Evolutionary conservation across 305 asterid species (phyloP).

Genomic region (Lippia alba): DNA sequence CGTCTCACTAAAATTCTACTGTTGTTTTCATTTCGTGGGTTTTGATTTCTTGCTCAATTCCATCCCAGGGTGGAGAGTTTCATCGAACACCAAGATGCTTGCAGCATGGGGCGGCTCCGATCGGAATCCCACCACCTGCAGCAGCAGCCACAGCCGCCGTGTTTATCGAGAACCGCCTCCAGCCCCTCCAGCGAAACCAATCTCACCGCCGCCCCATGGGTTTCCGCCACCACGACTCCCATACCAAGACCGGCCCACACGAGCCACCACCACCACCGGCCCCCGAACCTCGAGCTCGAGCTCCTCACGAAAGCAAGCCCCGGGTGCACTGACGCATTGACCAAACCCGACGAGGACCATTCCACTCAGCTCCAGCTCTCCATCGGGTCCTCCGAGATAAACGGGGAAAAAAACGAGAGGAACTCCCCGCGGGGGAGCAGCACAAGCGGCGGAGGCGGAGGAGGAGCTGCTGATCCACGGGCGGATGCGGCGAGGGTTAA

Average conservation of each 20-base stretch:
- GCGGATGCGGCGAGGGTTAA: constrained; percentile 33
- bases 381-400: constrained; percentile 62
- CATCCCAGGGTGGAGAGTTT: constrained; percentile 83
- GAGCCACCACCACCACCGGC: constrained; percentile 16
- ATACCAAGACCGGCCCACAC: constrained; percentile 34
- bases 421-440: constrained; percentile 47
- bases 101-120: constrained; percentile 56
- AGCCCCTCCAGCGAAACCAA: constrained; percentile 75
- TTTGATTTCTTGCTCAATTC: background rate
- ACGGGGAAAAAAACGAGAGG: constrained; percentile 29
- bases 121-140: constrained; percentile 41
- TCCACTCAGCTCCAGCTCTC: constrained; percentile 72
- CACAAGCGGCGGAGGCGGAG: constrained; percentile 22
- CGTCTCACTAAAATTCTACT: background rate
- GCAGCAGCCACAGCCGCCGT: constrained; percentile 45
- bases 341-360: constrained; percentile 46
- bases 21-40: background rate
- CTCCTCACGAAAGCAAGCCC: constrained; percentile 47
- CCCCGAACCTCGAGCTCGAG: constrained; percentile 56
- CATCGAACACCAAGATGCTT: constrained; percentile 88
- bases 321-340: background rate
- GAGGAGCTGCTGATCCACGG: background rate
- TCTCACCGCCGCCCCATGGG: constrained; percentile 53
- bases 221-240: background rate
- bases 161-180: constrained; percentile 62